Percentiles rank a stretch among this genome's conserved stretches.
phyloP scores from a whole-genome alignment of 1,284 basidiomycete genomes.

The Hortiboletus rubellus region DNA sequence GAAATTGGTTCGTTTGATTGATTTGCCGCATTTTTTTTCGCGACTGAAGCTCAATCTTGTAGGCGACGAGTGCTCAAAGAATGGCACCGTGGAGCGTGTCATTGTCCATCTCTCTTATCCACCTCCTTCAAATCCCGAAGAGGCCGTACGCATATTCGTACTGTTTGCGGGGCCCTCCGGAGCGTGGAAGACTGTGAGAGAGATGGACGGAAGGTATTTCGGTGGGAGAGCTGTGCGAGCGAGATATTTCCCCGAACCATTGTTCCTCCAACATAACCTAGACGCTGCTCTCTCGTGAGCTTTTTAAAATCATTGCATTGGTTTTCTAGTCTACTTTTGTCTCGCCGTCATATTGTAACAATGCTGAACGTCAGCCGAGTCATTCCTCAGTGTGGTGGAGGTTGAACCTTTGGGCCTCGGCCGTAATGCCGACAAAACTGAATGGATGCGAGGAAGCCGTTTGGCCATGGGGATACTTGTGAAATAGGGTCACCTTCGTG shows the following conservation, averaged over 20 bases:
- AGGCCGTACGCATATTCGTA: slow-evolving; percentile 82
- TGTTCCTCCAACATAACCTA: slow-evolving; percentile 54
- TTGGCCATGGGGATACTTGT: no score
- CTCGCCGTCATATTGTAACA: not conserved
- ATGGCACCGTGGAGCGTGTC: slow-evolving; percentile 87
- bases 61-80: slow-evolving; percentile 89
- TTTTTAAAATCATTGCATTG: not conserved
- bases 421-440: no score
- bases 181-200: slow-evolving; percentile 91
- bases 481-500: no score
- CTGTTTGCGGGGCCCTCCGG: slow-evolving; percentile 86
- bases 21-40: not conserved
- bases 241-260: slow-evolving; percentile 75
- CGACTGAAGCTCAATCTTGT: slow-evolving; percentile 7
- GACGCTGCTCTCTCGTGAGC: slow-evolving; percentile 36
- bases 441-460: no score
- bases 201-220: slow-evolving; percentile 89
- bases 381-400: not conserved
- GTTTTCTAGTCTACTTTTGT: not conserved
- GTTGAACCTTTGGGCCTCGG: not conserved
- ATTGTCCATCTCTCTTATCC: slow-evolving; percentile 78
- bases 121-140: slow-evolving; percentile 55
- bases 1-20: slow-evolving; percentile 72
- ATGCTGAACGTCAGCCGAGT: not conserved
- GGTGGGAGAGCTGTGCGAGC: slow-evolving; percentile 83